Conservation (phyloP, 179 eudicot genomes). For the Dionaea muscipula region DNA sequence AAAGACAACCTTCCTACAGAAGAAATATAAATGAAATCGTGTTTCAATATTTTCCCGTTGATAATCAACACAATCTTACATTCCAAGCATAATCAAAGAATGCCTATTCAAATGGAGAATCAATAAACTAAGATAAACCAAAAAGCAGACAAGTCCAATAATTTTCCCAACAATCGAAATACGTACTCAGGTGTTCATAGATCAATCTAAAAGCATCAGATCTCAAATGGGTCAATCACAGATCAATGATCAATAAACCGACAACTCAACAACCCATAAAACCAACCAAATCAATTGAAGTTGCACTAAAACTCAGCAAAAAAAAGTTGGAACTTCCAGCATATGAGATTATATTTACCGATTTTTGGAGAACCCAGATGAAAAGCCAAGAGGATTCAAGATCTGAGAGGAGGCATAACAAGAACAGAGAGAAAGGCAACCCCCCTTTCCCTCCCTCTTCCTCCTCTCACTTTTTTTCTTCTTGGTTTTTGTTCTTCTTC, state of each 20-base stretch:
- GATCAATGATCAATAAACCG: constrained; percentile 44
- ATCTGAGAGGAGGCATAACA: constrained; percentile 69
- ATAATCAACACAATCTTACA: too few species aligned
- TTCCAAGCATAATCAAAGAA: too few species aligned
- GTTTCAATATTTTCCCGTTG: too few species aligned
- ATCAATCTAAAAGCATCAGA: constrained; percentile 39
- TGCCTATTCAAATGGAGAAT: not conserved
- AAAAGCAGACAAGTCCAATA: constrained; percentile 13
- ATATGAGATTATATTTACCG: constrained; percentile 23
- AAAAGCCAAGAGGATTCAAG: constrained; percentile 25
- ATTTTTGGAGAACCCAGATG: constrained; percentile 16
- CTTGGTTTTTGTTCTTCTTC: constrained; percentile 9
- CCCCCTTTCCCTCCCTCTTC: constrained; percentile 30
- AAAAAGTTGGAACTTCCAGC: constrained; percentile 3
- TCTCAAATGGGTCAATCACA: constrained; percentile 35
- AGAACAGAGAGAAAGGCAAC: constrained; percentile 49
- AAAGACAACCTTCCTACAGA: too few species aligned
- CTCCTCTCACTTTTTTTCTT: constrained; percentile 10
- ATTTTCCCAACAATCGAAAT: constrained; percentile 11
- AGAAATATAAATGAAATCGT: too few species aligned
- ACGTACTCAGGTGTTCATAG: constrained; percentile 17
- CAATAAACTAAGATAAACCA: not conserved
- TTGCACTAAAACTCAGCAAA: constrained; percentile 8
- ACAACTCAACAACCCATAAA: constrained; percentile 16
- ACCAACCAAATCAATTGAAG: constrained; percentile 14